phyloP scores from a whole-genome alignment of 2,329 filamentous ascomycete species.

The Clonostachys rosea region DNA sequence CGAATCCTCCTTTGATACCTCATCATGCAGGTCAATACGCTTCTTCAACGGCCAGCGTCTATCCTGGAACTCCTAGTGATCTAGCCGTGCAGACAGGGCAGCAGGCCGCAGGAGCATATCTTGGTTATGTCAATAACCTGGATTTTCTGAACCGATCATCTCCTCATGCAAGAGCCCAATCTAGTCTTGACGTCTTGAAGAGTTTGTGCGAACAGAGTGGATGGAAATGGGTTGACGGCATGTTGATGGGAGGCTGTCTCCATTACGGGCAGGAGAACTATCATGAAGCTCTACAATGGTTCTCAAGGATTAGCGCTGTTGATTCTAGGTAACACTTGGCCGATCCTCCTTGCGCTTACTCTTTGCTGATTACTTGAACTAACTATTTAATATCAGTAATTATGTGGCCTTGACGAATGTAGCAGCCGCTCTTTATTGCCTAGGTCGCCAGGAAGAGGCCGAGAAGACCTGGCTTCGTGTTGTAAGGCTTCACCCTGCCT shows the following conservation, averaged over 20 bases:
- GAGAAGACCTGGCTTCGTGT: constrained; percentile 81
- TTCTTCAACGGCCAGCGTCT: too few relatives aligned
- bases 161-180: constrained; percentile 50
- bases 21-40: too few relatives aligned
- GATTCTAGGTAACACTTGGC: constrained; percentile 42
- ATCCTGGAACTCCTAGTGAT: too few relatives aligned
- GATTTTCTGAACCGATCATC: constrained; percentile 13
- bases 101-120: too few relatives aligned
- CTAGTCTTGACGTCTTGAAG: constrained; percentile 67
- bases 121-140: not conserved
- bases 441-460: constrained; percentile 78
- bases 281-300: constrained; percentile 71
- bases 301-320: constrained; percentile 55
- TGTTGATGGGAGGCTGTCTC: constrained; percentile 85
- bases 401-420: constrained; percentile 93
- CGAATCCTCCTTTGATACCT: too few relatives aligned
- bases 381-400: constrained; percentile 46
- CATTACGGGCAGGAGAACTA: constrained; percentile 87
- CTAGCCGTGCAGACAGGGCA: too few relatives aligned
- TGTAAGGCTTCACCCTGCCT: constrained; percentile 78
- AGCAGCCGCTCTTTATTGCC: constrained; percentile 80
- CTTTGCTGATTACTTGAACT: constrained; percentile 12
- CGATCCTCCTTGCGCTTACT: constrained; percentile 1
- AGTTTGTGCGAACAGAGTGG: constrained; percentile 72
- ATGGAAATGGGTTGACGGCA: constrained; percentile 90